Evolutionary conservation across 2,329 filamentous ascomycete species (phyloP), one percentile per base, ranked within the genome.

Genomic region (Neurospora crassa): DNA sequence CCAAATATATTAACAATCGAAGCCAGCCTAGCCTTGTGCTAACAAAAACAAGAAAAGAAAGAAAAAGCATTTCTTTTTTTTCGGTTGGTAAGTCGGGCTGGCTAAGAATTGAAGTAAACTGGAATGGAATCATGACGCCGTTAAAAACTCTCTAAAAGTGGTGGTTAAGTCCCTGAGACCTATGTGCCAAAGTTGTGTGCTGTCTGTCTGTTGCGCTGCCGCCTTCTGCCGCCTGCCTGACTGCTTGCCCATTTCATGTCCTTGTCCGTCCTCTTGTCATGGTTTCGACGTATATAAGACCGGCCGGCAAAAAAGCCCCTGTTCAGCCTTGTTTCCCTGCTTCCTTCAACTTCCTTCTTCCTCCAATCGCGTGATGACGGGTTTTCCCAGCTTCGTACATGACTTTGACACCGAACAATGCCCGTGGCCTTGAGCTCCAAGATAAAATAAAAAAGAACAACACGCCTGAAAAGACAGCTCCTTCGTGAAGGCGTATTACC

Each of bases 91-190:
- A 10, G 47, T 53, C 24, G 16, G 29, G 53, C 53, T 24, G 29
- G 29, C 29, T 63, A 34, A 63, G 24, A 34, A 29, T 29, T 29
- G 29, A 59, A 16, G 12, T 29, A 63, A 63, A 63, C 24, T 63
- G 14, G 53, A 63, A 63, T 63, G 53, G 53, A 63, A 63, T 63
- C 53, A 63, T 63, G 53, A 63, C 53, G 53, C 53, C 53, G 53
- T 63, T 63, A 63, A 63, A 63, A 63, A 59, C 47, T 59, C 53
- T 63, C 53, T 63, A 63, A 63, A 63, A 63, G 53, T 63, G 53
- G 53, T 63, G 16, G 53, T 63, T 63, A n/a, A 63, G 53, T 63
- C 53, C 53, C 53, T 63, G 29, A 63, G 53, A 63, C 53, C 53
- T 63, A 63, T 63, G 53, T 37, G 53, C 53, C 53, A 63, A 63